These are phyloP conservation scores for Fomitiporia mediterranea DNA, from an alignment of 1,284 basidiomycete genomes.

Conservation along the genomic window DNA sequence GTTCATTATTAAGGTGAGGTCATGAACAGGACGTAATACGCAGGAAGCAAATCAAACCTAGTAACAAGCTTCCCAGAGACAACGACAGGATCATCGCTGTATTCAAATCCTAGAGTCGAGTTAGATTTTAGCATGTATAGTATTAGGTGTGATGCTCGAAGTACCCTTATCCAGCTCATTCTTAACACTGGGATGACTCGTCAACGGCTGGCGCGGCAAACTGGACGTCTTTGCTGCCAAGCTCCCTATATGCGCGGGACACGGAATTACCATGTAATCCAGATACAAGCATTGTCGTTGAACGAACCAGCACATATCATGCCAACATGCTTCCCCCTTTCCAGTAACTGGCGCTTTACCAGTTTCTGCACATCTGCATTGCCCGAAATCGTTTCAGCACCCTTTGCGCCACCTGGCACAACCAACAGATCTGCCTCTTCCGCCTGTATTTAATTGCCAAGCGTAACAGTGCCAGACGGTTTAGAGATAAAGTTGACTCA, in stretches of 20 bases:
- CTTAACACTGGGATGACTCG: slow-evolving; percentile 79
- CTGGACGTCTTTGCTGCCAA: slow-evolving; percentile 63
- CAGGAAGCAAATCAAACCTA: slow-evolving; percentile 42
- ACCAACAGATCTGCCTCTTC: slow-evolving; percentile 63
- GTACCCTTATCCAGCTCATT: slow-evolving; percentile 53
- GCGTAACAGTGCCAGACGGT: too few species aligned
- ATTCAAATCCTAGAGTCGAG: slow-evolving; percentile 56
- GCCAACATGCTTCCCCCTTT: slow-evolving; percentile 59
- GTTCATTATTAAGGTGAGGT: background rate
- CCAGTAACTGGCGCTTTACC: slow-evolving; percentile 52
- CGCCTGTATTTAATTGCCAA: slow-evolving; percentile 44
- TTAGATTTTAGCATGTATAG: slow-evolving; percentile 5
- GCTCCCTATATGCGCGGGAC: slow-evolving; percentile 48
- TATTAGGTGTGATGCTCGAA: slow-evolving; percentile 20
- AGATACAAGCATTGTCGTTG: too few species aligned
- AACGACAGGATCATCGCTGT: slow-evolving; percentile 76
- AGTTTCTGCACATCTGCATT: slow-evolving; percentile 59
- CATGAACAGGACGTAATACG: background rate
- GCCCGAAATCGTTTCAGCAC: slow-evolving; percentile 69
- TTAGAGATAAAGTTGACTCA: too few species aligned
- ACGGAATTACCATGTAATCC: too few species aligned
- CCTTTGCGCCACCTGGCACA: slow-evolving; percentile 79
- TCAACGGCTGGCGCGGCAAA: slow-evolving; percentile 62
- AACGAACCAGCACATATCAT: slow-evolving; percentile 78
- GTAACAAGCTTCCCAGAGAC: slow-evolving; percentile 73